Evolutionary conservation across 2,329 filamentous ascomycete species (phyloP), one percentile per base, ranked within the genome.

Genomic region (Aureobasidium sp.): DNA sequence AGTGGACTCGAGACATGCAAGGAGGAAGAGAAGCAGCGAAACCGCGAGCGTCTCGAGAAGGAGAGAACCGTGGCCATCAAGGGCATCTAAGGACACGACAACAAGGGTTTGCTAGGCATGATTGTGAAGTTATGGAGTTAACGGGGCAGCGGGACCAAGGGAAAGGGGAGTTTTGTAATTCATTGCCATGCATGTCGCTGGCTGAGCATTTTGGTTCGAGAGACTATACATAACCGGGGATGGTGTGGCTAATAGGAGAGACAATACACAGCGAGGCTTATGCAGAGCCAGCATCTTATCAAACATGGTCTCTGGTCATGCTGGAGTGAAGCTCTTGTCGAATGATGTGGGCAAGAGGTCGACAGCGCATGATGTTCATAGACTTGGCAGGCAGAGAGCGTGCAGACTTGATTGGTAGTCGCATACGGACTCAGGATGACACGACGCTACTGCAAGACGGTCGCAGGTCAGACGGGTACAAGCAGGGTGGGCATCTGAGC

Each of bases 11-110:
- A 97, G 80, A 90, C 96, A 78, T 97, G 93, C 83, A 96, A 97
- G 83, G 94, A 96, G 81, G 91, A 96, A 76, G 93, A 90, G 52
- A 91, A 96, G 77, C 91, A 95, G 75, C 87, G 91, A 68, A 99
- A 99, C 75, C 90, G 91, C 64, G 89, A 91, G 67, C 92, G 95
- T 79, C 81, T 99, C 73, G 90, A 97, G 77, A 85, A 87, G 63
- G 93, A 99, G 82, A 84, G 93, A 72, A 99, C 94, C 51, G 88
- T 93, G 66, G 91, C 95, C 70, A 94, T 97, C 78, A 92, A 89
- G 78, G 92, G 92, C 65, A 87, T 96, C 75, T 96, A 68, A 69
- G 36, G 6, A 27, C 8, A 51, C 6, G 45, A 42, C 25, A 17
- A 12, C 15, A 2, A 34, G 22, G 12, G 17, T 34, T 7, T 41